Conservation (phyloP, 2,329 filamentous ascomycete genomes). For the Pseudogymnoascus sp. region DNA sequence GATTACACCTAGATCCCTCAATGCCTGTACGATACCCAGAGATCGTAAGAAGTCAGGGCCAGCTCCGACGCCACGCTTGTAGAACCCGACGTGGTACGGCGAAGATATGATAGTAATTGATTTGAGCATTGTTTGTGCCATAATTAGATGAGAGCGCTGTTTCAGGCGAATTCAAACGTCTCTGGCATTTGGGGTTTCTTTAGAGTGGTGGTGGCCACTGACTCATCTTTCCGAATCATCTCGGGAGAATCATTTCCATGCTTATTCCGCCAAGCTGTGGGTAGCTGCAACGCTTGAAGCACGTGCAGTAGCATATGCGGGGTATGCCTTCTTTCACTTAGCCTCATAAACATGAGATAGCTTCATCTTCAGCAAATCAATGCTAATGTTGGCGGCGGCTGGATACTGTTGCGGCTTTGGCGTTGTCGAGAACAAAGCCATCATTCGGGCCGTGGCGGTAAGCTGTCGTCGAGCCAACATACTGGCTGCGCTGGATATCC, state of each 20-base stretch:
- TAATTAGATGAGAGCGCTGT: not conserved
- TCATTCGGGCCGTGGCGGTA: not conserved
- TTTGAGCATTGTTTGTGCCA: not conserved
- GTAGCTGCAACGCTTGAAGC: not conserved
- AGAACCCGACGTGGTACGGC: constrained; percentile 35
- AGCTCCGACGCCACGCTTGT: constrained; percentile 32
- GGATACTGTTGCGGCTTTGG: not conserved
- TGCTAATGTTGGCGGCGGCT: not conserved
- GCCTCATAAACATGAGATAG: not conserved
- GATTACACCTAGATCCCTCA: constrained; percentile 23
- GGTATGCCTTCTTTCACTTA: not conserved
- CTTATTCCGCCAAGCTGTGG: not conserved
- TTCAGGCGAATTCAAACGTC: not conserved
- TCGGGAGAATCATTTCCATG: not conserved
- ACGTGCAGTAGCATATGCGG: not conserved
- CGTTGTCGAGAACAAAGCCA: not conserved
- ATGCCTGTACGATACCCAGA: constrained; percentile 24
- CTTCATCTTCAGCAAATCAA: not conserved
- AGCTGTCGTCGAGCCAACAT: not conserved
- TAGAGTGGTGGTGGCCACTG: not conserved
- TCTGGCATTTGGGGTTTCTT: not conserved
- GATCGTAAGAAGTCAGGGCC: constrained; percentile 31
- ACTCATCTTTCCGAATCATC: not conserved
- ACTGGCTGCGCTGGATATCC: not conserved
- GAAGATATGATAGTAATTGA: constrained; percentile 32